Evolutionary conservation across 257 asterid species (phyloP).

Genomic region (Thymus mandschuricus): DNA sequence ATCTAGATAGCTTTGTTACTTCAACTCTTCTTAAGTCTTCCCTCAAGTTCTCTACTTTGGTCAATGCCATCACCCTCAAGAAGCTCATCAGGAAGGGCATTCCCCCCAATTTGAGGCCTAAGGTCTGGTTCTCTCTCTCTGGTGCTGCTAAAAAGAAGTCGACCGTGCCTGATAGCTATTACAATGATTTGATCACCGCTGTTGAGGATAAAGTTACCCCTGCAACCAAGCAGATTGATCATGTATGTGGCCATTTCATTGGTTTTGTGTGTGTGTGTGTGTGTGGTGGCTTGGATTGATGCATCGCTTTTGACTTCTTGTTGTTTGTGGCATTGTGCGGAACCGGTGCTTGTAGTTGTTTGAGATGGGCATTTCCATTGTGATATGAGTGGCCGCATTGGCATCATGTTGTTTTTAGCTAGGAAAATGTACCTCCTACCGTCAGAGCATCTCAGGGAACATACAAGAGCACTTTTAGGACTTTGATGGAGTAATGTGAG

Average conservation of each 20-base stretch:
- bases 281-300: background rate
- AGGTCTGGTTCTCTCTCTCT: constrained; percentile 88
- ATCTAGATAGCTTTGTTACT: constrained; percentile 58
- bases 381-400: background rate
- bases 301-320: background rate
- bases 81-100: constrained; percentile 88
- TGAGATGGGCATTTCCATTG: constrained; percentile 1
- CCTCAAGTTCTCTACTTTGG: constrained; percentile 73
- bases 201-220: constrained; percentile 83
- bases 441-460: background rate
- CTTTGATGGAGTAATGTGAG: background rate
- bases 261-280: background rate
- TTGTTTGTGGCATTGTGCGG: background rate
- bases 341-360: background rate
- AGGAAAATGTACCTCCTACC: background rate
- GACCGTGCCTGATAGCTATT: constrained; percentile 93
- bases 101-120: constrained; percentile 93
- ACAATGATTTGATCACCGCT: constrained; percentile 73
- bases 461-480: background rate
- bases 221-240: constrained; percentile 98
- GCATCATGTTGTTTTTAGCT: background rate
- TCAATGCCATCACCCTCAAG: constrained; percentile 86
- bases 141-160: constrained; percentile 99
- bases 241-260: constrained; percentile 52
- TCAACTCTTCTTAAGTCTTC: constrained; percentile 67